These are phyloP conservation scores for Inonotus obliquus DNA, from an alignment of 1,284 basidiomycete genomes.

Conservation along the genomic window DNA sequence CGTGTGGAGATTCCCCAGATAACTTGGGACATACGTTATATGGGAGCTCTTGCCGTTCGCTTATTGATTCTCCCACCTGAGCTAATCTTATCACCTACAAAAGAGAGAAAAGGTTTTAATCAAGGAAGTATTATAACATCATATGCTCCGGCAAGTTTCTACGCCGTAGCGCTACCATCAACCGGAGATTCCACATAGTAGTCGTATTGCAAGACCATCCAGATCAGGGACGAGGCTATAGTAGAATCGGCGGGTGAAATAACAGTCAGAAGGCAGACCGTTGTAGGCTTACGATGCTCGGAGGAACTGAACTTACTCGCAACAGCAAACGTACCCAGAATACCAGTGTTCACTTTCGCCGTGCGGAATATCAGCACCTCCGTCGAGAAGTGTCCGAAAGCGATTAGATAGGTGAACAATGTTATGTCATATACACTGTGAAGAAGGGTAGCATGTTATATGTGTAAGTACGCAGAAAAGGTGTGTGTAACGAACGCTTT, in stretches of 20 bases:
- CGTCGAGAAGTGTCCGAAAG: conserved; percentile 83
- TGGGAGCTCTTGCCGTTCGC: too few species aligned
- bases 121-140: too few species aligned
- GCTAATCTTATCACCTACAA: too few species aligned
- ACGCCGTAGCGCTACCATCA: not conserved
- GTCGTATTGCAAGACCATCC: conserved; percentile 79
- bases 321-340: conserved; percentile 79
- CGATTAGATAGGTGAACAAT: conserved; percentile 83
- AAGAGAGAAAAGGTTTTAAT: too few species aligned
- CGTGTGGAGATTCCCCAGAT: too few species aligned
- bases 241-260: not conserved
- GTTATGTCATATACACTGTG: conserved; percentile 89
- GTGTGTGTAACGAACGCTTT: conserved; percentile 58
- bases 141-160: too few species aligned
- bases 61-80: too few species aligned
- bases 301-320: conserved; percentile 59
- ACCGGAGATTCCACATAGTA: conserved; percentile 45
- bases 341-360: conserved; percentile 58
- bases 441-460: not conserved
- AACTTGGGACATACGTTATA: too few species aligned
- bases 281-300: not conserved
- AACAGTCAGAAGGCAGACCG: not conserved
- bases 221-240: conserved; percentile 51
- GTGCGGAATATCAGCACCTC: conserved; percentile 85
- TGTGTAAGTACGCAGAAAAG: conserved; percentile 4